Evolutionary conservation across 116 monocot genomes (phyloP).

Genomic region (Zostera marina): DNA sequence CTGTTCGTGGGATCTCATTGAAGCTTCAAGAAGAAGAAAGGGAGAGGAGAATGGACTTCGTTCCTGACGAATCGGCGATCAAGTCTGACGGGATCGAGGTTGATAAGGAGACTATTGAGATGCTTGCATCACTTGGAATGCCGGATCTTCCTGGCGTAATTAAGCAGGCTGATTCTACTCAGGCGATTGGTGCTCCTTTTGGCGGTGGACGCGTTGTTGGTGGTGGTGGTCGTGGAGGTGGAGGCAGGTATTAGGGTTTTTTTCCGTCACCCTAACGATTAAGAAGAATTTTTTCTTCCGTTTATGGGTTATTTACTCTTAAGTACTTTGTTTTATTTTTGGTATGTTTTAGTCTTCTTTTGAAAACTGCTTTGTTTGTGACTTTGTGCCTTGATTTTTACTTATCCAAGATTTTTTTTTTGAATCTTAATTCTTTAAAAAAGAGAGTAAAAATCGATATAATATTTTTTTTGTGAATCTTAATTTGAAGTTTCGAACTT

Average conservation of each 20-base stretch:
- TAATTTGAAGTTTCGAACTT: too few species aligned
- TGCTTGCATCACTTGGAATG: constrained; percentile 19
- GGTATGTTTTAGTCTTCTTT: too few species aligned
- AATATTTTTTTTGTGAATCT: too few species aligned
- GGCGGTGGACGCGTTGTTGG: constrained; percentile 1
- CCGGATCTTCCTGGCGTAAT: constrained; percentile 13
- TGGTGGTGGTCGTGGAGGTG: background rate
- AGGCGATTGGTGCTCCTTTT: background rate
- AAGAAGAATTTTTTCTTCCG: too few species aligned
- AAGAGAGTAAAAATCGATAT: too few species aligned
- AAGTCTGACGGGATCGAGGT: constrained; percentile 15
- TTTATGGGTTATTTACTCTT: too few species aligned
- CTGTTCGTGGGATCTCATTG: constrained; percentile 21
- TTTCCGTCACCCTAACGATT: too few species aligned
- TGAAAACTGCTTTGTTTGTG: too few species aligned
- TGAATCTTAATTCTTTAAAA: too few species aligned
- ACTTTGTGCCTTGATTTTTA: too few species aligned
- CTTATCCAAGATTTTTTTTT: too few species aligned
- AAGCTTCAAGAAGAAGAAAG: constrained; percentile 24
- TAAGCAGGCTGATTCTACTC: constrained; percentile 7
- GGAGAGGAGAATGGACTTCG: constrained; percentile 20
- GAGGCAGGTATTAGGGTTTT: constrained; percentile 8
- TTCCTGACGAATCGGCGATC: constrained; percentile 18
- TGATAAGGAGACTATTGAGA: constrained; percentile 18
- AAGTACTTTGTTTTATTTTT: too few species aligned